A percentile compares a stretch with the other conserved stretches of the same genome.
Evolutionary conservation across 2,329 filamentous ascomycete species (phyloP).

Genomic region (Colletotrichum gigasporum): DNA sequence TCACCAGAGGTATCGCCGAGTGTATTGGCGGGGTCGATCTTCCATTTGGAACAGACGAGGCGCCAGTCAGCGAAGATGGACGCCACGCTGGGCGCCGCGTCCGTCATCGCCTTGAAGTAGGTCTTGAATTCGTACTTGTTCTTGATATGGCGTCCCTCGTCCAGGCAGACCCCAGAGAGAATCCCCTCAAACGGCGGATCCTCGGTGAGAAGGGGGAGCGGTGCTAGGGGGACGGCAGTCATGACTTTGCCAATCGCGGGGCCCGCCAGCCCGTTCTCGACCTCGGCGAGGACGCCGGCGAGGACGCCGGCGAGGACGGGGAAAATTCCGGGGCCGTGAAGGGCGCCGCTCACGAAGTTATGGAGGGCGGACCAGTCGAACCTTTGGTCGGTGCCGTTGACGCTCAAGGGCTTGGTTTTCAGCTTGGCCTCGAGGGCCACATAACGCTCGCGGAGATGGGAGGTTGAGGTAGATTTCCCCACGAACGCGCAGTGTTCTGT

Average conservation of each 20-base stretch:
- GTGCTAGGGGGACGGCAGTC: neutral
- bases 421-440: neutral
- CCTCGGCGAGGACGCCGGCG: neutral
- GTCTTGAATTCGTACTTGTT: neutral
- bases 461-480: neutral
- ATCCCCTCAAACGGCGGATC: conserved; percentile 2
- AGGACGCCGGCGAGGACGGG: neutral
- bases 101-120: conserved; percentile 8
- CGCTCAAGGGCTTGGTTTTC: neutral
- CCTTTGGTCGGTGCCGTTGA: neutral
- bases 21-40: conserved; percentile 7
- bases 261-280: neutral
- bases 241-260: neutral
- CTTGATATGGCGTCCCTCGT: neutral
- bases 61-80: conserved; percentile 13
- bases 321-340: neutral
- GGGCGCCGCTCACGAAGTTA: neutral
- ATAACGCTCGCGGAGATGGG: neutral
- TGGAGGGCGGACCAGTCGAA: conserved; percentile 23
- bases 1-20: neutral
- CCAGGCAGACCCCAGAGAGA: conserved; percentile 7
- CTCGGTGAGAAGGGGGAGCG: neutral
- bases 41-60: conserved; percentile 15
- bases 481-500: neutral
- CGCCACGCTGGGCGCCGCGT: conserved; percentile 19